Evolutionary conservation across 2,329 filamentous ascomycete genomes (phyloP).

Genomic region (Alternaria arborescens): DNA sequence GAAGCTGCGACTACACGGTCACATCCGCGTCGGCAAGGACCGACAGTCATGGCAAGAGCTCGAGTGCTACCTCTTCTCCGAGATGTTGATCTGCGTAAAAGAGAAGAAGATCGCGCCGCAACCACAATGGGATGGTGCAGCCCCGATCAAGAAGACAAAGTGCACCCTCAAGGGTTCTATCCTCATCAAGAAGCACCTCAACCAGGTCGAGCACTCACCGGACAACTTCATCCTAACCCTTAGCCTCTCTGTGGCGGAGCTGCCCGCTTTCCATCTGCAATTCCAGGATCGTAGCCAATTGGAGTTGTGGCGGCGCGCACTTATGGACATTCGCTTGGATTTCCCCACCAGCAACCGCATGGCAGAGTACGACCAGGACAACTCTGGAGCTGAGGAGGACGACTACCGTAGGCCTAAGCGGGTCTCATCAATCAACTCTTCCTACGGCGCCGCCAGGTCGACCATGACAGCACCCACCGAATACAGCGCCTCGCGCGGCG

Average conservation of each 20-base stretch:
- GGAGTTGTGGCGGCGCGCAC: constrained; percentile 87
- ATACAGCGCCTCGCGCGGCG: constrained; percentile 74
- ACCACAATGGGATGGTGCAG: constrained; percentile 71
- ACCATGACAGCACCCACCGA: constrained; percentile 89
- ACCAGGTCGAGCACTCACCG: constrained; percentile 76
- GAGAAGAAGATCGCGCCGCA: constrained; percentile 79
- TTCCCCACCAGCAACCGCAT: constrained; percentile 66
- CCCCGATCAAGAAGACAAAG: constrained; percentile 69
- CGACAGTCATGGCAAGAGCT: constrained; percentile 96
- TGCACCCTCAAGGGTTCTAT: constrained; percentile 97
- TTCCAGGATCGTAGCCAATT: constrained; percentile 86
- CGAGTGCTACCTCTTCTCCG: constrained; percentile 94
- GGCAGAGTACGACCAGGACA: constrained; percentile 79
- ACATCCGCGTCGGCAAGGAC: constrained; percentile 93
- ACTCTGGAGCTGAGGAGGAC: constrained; percentile 87
- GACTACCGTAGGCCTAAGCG: constrained; percentile 76
- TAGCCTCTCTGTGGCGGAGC: constrained; percentile 87
- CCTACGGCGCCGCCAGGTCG: constrained; percentile 82
- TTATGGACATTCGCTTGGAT: constrained; percentile 81
- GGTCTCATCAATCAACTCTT: constrained; percentile 84
- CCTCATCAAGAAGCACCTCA: constrained; percentile 96
- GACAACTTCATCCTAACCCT: constrained; percentile 89
- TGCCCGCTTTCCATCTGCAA: constrained; percentile 92
- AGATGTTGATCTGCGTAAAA: constrained; percentile 99
- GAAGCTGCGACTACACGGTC: constrained; percentile 87